These are phyloP conservation scores for Talaromyces verruculosus DNA, from an alignment of 2,329 filamentous ascomycete species.

Conservation along the genomic window DNA sequence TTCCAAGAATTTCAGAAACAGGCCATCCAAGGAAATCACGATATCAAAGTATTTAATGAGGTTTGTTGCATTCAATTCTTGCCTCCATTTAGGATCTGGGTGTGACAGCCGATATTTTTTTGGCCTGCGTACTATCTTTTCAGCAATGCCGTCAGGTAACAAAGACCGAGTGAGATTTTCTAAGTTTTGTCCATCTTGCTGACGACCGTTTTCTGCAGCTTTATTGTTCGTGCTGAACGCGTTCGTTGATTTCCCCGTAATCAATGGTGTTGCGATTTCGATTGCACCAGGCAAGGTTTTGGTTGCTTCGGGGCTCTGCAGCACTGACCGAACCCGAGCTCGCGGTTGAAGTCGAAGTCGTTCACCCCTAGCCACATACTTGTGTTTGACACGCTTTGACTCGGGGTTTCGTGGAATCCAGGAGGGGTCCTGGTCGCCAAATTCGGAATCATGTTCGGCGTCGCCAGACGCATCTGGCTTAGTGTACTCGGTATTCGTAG, in stretches of 20 bases:
- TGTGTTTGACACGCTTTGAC: conserved; percentile 39
- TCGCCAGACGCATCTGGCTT: conserved; percentile 21
- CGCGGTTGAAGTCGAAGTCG: conserved; percentile 27
- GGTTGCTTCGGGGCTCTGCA: conserved; percentile 38
- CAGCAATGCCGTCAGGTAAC: not conserved
- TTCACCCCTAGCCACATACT: conserved; percentile 37
- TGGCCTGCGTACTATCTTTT: conserved; percentile 26
- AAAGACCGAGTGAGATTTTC: not conserved
- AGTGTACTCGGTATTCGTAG: conserved; percentile 5
- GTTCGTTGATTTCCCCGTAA: conserved; percentile 36
- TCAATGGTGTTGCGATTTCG: conserved; percentile 44
- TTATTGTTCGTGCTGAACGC: conserved; percentile 19
- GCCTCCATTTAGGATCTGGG: conserved; percentile 38
- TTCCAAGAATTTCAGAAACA: conserved; percentile 40
- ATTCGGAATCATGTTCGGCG: conserved; percentile 34
- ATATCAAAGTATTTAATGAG: conserved; percentile 38
- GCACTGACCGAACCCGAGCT: conserved; percentile 32
- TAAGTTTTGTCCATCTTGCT: not conserved
- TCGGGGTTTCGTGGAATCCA: conserved; percentile 40
- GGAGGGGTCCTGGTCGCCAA: conserved; percentile 39
- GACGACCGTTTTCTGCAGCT: conserved; percentile 23
- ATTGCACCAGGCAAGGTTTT: conserved; percentile 43
- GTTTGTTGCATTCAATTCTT: conserved; percentile 33
- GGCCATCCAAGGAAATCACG: conserved; percentile 35
- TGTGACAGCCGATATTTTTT: conserved; percentile 31